phyloP scores from a whole-genome alignment of 257 asterid genomes.

The Ajuga chamaepitys region DNA sequence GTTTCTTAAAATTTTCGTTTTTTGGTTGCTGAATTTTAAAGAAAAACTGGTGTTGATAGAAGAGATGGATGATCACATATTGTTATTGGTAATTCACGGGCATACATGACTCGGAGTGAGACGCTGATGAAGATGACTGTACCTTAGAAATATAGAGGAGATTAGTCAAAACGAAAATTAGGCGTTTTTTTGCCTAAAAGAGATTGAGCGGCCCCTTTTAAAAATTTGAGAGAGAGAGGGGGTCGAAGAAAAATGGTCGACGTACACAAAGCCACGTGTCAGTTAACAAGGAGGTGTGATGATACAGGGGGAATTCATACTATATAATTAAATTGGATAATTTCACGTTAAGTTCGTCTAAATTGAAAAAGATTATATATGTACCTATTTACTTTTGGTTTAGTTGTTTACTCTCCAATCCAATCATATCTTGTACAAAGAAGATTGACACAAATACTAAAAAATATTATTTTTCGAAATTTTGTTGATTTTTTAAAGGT shows the following conservation, averaged over 20 bases:
- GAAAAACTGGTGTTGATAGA: slow-evolving; percentile 1
- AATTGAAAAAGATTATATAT: too few relatives aligned
- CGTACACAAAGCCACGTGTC: slow-evolving; percentile 28
- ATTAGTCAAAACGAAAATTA: neutral
- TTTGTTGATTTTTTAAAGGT: too few relatives aligned
- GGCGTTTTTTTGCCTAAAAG: neutral
- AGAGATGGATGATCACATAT: neutral
- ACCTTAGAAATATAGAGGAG: slow-evolving; percentile 12
- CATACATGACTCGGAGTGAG: neutral
- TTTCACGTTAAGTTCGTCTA: too few relatives aligned
- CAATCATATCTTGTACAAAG: too few relatives aligned
- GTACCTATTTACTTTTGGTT: neutral
- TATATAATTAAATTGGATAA: neutral
- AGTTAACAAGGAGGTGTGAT: neutral
- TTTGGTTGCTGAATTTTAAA: neutral
- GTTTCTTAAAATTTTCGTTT: neutral
- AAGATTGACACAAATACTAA: too few relatives aligned
- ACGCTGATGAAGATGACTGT: slow-evolving; percentile 1
- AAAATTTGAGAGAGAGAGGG: neutral
- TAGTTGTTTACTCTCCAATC: too few relatives aligned
- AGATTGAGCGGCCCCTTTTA: neutral
- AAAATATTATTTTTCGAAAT: too few relatives aligned
- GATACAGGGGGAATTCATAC: neutral
- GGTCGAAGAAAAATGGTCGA: neutral
- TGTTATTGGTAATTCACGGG: neutral